Conservation (phyloP, 163 green algal species). For the Coccomyxa subellipsoidea region DNA sequence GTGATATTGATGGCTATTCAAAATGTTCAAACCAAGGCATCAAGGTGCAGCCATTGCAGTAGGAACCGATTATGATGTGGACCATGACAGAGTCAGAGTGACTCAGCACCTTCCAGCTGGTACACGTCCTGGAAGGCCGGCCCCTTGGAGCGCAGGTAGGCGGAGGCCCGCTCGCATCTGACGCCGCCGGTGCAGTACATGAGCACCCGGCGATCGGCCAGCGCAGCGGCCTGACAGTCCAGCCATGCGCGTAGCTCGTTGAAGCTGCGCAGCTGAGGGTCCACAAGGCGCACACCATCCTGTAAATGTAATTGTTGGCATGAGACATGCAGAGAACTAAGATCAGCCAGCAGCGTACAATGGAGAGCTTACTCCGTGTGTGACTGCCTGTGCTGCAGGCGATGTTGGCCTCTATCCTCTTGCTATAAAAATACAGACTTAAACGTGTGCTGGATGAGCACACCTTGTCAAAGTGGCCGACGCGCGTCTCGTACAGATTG, state of each 20-base stretch:
- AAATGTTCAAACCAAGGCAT: too few species aligned
- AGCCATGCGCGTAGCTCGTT: slow-evolving; percentile 70
- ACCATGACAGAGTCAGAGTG: not conserved
- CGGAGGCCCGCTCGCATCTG: slow-evolving; percentile 73
- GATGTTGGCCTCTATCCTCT: not conserved
- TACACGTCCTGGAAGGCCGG: slow-evolving; percentile 53
- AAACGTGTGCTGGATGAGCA: not conserved
- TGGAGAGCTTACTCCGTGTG: too few species aligned
- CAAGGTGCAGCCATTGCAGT: not conserved
- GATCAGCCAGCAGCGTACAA: too few species aligned
- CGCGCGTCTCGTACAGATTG: slow-evolving; percentile 75
- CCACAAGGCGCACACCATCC: slow-evolving; percentile 39
- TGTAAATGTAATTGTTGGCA: too few species aligned
- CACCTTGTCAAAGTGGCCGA: slow-evolving; percentile 65
- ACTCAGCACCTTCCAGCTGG: slow-evolving; percentile 55
- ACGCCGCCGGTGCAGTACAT: slow-evolving; percentile 82
- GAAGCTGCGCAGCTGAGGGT: slow-evolving; percentile 63
- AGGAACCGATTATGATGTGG: not conserved
- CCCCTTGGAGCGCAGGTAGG: slow-evolving; percentile 62
- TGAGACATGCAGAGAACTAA: too few species aligned
- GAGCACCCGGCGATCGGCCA: slow-evolving; percentile 34
- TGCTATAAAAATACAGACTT: not conserved
- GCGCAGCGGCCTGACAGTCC: slow-evolving; percentile 36
- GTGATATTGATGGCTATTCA: too few species aligned
- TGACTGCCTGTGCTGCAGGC: too few species aligned